Percentiles rank a stretch among this genome's conserved stretches.
Conservation (phyloP, 1,284 basidiomycete genomes). For the Puccinia coronata region DNA sequence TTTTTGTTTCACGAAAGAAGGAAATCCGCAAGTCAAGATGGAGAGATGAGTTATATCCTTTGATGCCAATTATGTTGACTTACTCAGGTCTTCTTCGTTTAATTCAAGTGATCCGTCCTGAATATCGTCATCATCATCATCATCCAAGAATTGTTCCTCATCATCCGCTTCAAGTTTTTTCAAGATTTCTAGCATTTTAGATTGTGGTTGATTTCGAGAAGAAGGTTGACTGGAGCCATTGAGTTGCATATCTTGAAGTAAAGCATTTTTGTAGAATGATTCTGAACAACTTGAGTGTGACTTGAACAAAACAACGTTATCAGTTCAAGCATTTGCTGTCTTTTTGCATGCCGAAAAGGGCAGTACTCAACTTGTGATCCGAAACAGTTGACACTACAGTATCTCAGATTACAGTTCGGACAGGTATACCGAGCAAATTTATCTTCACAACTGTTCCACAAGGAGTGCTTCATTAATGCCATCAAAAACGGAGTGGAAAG, state of each 20-base stretch:
- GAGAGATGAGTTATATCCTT: no score
- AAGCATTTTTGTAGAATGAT: constrained; percentile 30
- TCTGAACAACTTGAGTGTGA: constrained; percentile 42
- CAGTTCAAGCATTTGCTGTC: neutral
- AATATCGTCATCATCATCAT: neutral
- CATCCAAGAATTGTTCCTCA: neutral
- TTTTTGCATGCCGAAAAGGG: neutral
- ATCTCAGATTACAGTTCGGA: constrained; percentile 34
- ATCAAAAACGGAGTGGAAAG: neutral
- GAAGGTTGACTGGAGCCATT: neutral
- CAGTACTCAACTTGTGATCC: constrained; percentile 8
- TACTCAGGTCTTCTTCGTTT: constrained; percentile 8
- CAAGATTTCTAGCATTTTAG: constrained; percentile 6
- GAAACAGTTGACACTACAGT: constrained; percentile 40
- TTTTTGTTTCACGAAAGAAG: neutral
- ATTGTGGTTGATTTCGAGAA: neutral
- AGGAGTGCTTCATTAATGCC: no score
- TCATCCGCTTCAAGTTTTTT: neutral
- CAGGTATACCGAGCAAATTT: constrained; percentile 29
- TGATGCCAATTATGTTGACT: no score
- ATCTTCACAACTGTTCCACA: constrained; percentile 26
- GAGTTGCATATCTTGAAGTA: constrained; percentile 16
- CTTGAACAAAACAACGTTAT: neutral
- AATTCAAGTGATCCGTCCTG: neutral
- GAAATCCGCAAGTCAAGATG: neutral